Conservation (phyloP, 805 yeast species). For the Candida coquimbonensis region DNA sequence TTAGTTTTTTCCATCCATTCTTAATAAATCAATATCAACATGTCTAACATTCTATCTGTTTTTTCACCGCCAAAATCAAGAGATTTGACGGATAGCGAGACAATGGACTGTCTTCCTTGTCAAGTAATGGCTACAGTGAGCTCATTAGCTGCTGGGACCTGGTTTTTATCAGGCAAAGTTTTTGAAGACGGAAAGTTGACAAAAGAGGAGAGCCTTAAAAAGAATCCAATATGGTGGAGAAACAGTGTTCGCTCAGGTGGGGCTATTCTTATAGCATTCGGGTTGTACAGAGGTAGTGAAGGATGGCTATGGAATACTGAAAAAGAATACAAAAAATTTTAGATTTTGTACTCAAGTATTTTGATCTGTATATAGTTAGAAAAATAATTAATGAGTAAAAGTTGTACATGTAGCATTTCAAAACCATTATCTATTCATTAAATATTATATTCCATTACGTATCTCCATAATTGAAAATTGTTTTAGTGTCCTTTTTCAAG, state of each 20-base stretch:
- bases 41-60: conserved; percentile 21
- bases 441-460: too few species aligned
- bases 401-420: too few species aligned
- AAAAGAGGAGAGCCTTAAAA: conserved; percentile 25
- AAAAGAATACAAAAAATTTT: conserved; percentile 20
- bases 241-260: conserved; percentile 47
- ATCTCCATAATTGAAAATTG: too few species aligned
- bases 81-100: conserved; percentile 31
- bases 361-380: background rate
- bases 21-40: background rate
- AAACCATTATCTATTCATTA: too few species aligned
- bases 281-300: conserved; percentile 57
- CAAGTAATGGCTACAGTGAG: conserved; percentile 57
- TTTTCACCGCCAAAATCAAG: conserved; percentile 22
- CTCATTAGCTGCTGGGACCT: conserved; percentile 54
- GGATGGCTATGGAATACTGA: conserved; percentile 51
- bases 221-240: conserved; percentile 59
- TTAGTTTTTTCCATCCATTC: too few species aligned
- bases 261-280: conserved; percentile 45
- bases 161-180: conserved; percentile 50
- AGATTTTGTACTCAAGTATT: background rate
- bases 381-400: background rate
- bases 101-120: conserved; percentile 59
- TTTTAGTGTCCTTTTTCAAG: background rate
- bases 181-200: conserved; percentile 35